phyloP scores from a whole-genome alignment of 1,284 basidiomycete species.

The Trichosporon ovoides region DNA sequence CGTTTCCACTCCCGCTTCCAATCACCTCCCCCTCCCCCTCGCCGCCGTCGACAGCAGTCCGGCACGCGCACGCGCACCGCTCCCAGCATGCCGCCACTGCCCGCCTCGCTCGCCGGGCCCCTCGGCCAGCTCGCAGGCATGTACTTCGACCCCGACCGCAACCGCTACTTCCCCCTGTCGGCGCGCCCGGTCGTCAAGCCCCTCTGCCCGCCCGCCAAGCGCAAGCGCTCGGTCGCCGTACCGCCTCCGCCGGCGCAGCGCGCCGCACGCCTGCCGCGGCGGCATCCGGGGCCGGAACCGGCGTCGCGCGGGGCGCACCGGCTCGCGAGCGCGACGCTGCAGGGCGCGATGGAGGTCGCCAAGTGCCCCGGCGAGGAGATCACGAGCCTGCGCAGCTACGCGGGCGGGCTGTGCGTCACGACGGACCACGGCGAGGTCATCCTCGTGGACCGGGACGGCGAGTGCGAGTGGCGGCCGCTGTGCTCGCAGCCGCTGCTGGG shows the following conservation, averaged over 20 bases:
- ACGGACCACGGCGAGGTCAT: constrained; percentile 41
- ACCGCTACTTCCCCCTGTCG: constrained; percentile 37
- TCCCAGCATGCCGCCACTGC: neutral
- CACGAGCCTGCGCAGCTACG: constrained; percentile 23
- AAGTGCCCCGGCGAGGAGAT: constrained; percentile 32
- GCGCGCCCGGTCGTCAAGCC: neutral
- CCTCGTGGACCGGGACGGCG: constrained; percentile 16
- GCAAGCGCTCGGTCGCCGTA: neutral
- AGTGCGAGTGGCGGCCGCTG: constrained; percentile 21
- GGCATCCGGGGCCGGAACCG: neutral
- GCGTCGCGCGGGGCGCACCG: neutral
- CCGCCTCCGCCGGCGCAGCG: neutral
- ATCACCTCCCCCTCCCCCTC: too few species aligned
- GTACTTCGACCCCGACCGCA: constrained; percentile 34
- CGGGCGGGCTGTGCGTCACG: constrained; percentile 17
- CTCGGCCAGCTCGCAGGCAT: constrained; percentile 41
- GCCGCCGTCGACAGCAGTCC: too few species aligned
- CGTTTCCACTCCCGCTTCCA: neutral
- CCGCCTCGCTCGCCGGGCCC: constrained; percentile 13
- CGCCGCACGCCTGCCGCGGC: neutral
- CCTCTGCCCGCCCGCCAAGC: neutral
- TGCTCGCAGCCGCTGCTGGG: constrained; percentile 34
- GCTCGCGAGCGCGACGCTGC: neutral
- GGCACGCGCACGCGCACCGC: too few species aligned
- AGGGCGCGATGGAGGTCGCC: constrained; percentile 13